These are phyloP conservation scores for Wickerhamomyces tratensis DNA, from an alignment of 805 yeast genomes.

Conservation along the genomic window DNA sequence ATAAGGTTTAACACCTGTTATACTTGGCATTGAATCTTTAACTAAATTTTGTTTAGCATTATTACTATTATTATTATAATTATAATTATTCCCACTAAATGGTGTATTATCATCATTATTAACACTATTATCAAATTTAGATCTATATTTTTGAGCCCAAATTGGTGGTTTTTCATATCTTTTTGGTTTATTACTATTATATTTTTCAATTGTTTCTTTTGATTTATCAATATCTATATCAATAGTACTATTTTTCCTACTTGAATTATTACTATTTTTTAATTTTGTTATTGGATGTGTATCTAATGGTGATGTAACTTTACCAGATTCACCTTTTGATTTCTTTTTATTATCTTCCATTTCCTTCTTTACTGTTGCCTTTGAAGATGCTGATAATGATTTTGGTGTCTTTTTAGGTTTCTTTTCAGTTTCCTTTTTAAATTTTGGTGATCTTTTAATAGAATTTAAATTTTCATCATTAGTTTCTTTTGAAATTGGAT, in stretches of 20 bases:
- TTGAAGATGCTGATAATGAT: neutral
- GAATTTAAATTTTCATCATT: neutral
- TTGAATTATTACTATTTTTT: conserved; percentile 3
- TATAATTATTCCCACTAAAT: neutral
- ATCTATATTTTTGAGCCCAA: conserved; percentile 73
- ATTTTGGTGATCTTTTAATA: neutral
- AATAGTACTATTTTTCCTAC: neutral
- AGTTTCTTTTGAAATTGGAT: neutral
- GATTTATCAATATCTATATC: conserved; percentile 18
- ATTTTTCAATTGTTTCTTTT: conserved; percentile 10
- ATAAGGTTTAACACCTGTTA: conserved; percentile 69
- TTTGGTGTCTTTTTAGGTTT: neutral
- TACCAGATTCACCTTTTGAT: neutral
- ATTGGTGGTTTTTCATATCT: conserved; percentile 59
- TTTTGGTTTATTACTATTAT: conserved; percentile 36
- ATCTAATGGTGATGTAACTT: neutral
- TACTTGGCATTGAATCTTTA: conserved; percentile 36
- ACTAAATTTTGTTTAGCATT: conserved; percentile 4
- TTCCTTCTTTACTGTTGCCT: neutral
- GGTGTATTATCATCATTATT: neutral
- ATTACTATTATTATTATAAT: conserved; percentile 13
- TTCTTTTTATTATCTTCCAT: conserved; percentile 9
- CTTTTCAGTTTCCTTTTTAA: neutral
- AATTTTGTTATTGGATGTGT: conserved; percentile 20
- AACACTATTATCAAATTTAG: conserved; percentile 18